Conservation (phyloP, 2,329 filamentous ascomycete species). For the Xylariaceae sp. region DNA sequence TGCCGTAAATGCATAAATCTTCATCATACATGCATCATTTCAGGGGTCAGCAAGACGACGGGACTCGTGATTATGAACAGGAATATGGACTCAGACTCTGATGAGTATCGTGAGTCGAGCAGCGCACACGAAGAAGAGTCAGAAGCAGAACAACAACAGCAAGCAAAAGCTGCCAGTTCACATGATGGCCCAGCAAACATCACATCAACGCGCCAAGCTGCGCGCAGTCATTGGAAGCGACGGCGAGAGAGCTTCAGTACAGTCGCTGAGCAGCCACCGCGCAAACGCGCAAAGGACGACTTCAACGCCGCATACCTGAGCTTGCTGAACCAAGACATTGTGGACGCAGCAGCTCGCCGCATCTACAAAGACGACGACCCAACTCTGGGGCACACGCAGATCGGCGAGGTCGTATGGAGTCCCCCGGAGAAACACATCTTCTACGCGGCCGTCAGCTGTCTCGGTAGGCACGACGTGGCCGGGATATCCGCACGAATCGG, state of each 20-base stretch:
- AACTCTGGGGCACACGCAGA: constrained; percentile 45
- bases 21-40: constrained; percentile 24
- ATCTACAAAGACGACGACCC: constrained; percentile 27
- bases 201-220: not conserved
- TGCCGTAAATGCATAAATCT: constrained; percentile 12
- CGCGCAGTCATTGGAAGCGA: constrained; percentile 15
- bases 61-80: not conserved
- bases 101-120: constrained; percentile 8
- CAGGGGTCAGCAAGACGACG: not conserved
- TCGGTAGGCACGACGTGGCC: constrained; percentile 57
- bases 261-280: constrained; percentile 29
- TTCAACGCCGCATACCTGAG: constrained; percentile 45
- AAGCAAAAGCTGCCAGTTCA: not conserved
- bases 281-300: constrained; percentile 42
- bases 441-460: constrained; percentile 58
- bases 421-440: constrained; percentile 63
- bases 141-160: too few relatives aligned
- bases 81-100: constrained; percentile 19
- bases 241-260: constrained; percentile 23
- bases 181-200: not conserved
- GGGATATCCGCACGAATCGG: constrained; percentile 58
- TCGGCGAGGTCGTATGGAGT: constrained; percentile 69
- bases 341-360: constrained; percentile 43
- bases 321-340: constrained; percentile 53
- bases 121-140: not conserved